These are phyloP conservation scores for Mycotypha africana DNA, from an alignment of 371 early-diverging fungal species.

Conservation along the genomic window DNA sequence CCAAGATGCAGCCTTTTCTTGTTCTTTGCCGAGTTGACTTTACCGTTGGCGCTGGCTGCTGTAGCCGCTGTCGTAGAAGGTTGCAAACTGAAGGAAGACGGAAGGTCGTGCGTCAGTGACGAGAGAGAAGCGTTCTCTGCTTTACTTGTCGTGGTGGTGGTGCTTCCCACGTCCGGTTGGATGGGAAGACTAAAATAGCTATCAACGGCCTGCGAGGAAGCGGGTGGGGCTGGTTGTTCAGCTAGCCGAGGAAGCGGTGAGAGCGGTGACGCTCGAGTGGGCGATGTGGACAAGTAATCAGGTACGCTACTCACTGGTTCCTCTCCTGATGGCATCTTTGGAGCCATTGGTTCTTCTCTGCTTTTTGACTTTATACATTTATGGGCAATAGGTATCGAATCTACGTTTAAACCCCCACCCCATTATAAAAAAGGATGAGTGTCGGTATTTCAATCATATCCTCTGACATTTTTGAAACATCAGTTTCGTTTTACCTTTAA, in stretches of 20 bases:
- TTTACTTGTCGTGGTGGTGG: not conserved
- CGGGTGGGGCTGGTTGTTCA: slow-evolving; percentile 2
- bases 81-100: no score
- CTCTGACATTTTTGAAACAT: no score
- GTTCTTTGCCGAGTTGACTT: no score
- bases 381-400: slow-evolving; percentile 9
- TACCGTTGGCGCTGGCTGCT: no score
- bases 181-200: slow-evolving; percentile 16
- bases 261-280: slow-evolving; percentile 21
- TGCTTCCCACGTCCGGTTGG: not conserved
- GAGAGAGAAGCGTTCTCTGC: not conserved
- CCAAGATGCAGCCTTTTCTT: no score
- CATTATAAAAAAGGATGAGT: no score
- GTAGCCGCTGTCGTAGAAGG: no score
- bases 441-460: no score
- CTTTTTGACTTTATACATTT: not conserved
- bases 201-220: slow-evolving; percentile 3
- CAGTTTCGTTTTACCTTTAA: not conserved
- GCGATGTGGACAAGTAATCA: slow-evolving; percentile 18
- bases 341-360: no score
- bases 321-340: no score
- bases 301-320: slow-evolving; percentile 1
- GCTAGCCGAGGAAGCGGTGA: slow-evolving; percentile 14
- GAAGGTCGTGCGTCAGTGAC: not conserved
- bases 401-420: no score